phyloP scores from a whole-genome alignment of 495 filamentous ascomycete species.

The Paragyromitra xinjiangensis region DNA sequence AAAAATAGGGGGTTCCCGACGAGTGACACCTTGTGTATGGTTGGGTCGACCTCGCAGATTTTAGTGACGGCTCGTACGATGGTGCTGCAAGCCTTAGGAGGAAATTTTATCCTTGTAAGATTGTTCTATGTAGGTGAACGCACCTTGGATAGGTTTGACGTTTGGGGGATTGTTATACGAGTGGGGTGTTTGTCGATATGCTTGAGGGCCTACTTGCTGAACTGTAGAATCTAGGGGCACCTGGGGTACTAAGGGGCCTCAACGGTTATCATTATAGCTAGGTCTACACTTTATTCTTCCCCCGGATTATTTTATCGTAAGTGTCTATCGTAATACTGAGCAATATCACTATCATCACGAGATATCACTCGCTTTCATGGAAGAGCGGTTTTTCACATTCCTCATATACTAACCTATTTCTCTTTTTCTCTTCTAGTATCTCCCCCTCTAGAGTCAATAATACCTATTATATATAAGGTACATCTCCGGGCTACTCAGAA shows the following conservation, averaged over 20 bases:
- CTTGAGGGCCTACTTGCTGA: background rate
- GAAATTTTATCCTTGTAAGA: background rate
- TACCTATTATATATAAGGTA: too few relatives aligned
- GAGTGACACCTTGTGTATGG: background rate
- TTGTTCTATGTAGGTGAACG: background rate
- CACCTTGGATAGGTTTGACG: background rate
- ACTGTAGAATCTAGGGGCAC: background rate
- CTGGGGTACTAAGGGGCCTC: background rate
- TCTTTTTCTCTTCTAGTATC: too few relatives aligned
- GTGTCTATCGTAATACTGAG: too few relatives aligned
- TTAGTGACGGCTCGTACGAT: background rate
- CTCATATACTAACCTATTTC: too few relatives aligned
- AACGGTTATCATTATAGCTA: background rate
- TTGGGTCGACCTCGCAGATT: background rate
- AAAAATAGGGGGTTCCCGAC: background rate
- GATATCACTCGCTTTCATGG: too few relatives aligned
- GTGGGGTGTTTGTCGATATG: background rate
- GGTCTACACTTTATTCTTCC: background rate
- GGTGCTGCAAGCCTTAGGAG: background rate
- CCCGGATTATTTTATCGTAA: background rate
- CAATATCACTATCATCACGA: too few relatives aligned
- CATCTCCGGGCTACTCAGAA: too few relatives aligned
- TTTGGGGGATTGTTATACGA: background rate
- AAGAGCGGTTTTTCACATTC: too few relatives aligned
- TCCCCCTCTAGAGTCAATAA: too few relatives aligned